Evolutionary conservation across 192 early-diverging fungal genomes (phyloP), one percentile per base, ranked within the genome.

Genomic region (Backusella westeae): DNA sequence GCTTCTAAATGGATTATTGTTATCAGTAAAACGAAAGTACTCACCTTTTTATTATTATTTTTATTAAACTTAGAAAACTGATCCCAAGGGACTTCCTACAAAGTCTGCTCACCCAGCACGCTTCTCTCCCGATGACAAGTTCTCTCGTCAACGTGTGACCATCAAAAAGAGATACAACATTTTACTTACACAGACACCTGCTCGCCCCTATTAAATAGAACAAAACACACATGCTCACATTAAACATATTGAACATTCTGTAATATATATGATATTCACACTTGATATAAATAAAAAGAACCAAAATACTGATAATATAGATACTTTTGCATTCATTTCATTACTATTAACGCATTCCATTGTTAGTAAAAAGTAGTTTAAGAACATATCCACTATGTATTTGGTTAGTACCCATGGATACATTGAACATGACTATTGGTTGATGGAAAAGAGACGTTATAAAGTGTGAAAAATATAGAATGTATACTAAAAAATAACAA

Each of bases 101-200:
- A 95, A 96, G 83, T 96, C 96, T n/a, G 98, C 98, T 41, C 98
- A 99, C 81, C 98, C 98, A 46, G 97, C 98, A 26, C 95, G 96
- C 67, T 99, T 99, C 88, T 99, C 98, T 34, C 98, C 98, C 67
- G 96, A 99, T 83, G 98, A 99, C 91, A 97, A 98, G 88, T 99
- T 91, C 89, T 98, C 96, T 69, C 93, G 96, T 78, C 96, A 99
- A 84, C 92, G 98, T 75, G 96, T 99, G 23, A 96, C 94, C 29
- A 88, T 99, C 79, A 99, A 99, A 91, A 95, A 93, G 74, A 92
- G 98, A 72, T 98, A 95, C 81, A 94, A 94, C 35, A 80, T 98
- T 46, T 88, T 99, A 67, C 91, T 89, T 36, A 91, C 89, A 34
- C 91, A 94, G 87, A 89, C 44, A 19, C 78, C 75, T 56, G 74